Base-by-base conservation (phyloP, 1,284 basidiomycete genomes). In the Pholiota adiposa region DNA sequence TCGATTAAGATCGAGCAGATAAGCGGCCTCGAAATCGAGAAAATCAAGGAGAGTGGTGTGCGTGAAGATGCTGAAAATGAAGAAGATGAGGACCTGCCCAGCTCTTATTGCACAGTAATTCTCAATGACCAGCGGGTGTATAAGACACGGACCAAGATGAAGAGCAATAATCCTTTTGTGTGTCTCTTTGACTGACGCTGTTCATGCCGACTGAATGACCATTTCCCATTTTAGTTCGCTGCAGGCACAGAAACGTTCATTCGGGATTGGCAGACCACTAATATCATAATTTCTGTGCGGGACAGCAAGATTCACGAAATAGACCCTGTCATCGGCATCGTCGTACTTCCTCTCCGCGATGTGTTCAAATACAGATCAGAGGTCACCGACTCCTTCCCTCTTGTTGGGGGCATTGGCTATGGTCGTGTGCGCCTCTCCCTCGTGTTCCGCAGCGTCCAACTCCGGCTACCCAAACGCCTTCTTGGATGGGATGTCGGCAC, bases 401-500 rank as follows among this genome's bases (percentile, higher is more conserved):
- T 91, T 14, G 80, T 83, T 50, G 87, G 88, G 36, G 88, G 88
- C 18, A 81, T 88, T 34, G 88, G 88, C 34, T 87, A 84, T 65
- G 89, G 89, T n/a, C 82, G 82, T 40, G 76, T 84, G 41, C 71
- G 73, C 40, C 73, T 88, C 51, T 82, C 83, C 0, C 73, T 89
- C 60, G 75, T 83, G 3, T 90, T 89, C 80, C 80, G 85, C 52
- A 82, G 85, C 56, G 80, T 93, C 58, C 81, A 89, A 68, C 76
- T 84, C 9, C 73, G 82, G 44, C 78, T 93, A 3, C 89, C 90
- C 0, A 76, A 73, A 7, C 77, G 81, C 40, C 74, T 90, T 61
- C 77, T 82, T 18, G 90, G 91, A 5, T 93, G 90, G 88, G 87
- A 92, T 41, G 84, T 88, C 6, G 89, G 87, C n/a, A 92, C 89